These are phyloP conservation scores for Arbutus unedo DNA, from an alignment of 148 eudicot species.

Conservation along the genomic window DNA sequence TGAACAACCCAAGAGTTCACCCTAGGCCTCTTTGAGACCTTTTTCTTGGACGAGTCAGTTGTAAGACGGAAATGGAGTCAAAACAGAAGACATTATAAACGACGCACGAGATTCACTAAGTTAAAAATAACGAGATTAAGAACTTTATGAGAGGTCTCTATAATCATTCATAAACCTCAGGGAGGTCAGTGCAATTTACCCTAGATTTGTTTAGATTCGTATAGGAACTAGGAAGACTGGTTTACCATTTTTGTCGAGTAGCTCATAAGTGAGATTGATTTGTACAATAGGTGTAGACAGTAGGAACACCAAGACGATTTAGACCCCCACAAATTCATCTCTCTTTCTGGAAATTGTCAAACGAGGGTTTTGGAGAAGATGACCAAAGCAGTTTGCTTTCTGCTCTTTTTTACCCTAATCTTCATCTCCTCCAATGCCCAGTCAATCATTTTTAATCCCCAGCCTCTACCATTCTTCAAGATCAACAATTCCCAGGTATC, in stretches of 20 bases:
- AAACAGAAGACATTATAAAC: too few relatives aligned
- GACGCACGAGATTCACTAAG: too few relatives aligned
- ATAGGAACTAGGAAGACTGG: neutral
- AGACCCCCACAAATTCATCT: neutral
- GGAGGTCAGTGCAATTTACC: too few relatives aligned
- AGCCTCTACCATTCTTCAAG: slow-evolving; percentile 21
- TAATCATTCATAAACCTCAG: too few relatives aligned
- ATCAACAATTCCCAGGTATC: slow-evolving; percentile 40
- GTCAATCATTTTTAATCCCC: slow-evolving; percentile 25
- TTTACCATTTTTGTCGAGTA: neutral
- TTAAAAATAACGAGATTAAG: too few relatives aligned
- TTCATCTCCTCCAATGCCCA: slow-evolving; percentile 17
- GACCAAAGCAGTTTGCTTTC: neutral
- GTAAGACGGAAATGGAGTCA: too few relatives aligned
- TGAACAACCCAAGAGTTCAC: too few relatives aligned
- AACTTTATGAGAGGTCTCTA: too few relatives aligned
- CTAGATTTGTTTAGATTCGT: too few relatives aligned
- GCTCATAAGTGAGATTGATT: neutral
- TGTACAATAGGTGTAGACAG: too few relatives aligned
- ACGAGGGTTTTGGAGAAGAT: slow-evolving; percentile 17
- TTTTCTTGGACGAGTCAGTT: too few relatives aligned
- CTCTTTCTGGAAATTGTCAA: neutral
- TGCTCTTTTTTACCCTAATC: slow-evolving; percentile 11
- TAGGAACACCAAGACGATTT: neutral
- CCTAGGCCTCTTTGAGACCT: too few relatives aligned